Evolutionary conservation across 257 asterid species (phyloP).

Genomic region (Anisodus tanguticus): DNA sequence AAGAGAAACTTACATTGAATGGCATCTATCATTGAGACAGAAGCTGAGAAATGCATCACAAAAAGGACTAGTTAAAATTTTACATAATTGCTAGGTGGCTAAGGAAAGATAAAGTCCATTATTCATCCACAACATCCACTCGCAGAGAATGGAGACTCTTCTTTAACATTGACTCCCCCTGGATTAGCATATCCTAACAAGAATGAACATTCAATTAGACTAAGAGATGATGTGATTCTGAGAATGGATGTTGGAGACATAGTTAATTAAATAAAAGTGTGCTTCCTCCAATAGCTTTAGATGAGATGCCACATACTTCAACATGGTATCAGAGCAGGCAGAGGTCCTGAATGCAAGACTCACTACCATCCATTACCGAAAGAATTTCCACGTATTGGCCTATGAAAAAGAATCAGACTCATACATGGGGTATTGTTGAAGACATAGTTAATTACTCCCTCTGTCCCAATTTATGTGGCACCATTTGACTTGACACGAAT

Average conservation of each 20-base stretch:
- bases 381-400: no score
- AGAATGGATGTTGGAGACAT: slow-evolving; percentile 1
- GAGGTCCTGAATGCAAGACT: no score
- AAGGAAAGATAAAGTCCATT: slow-evolving; percentile 14
- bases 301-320: slow-evolving; percentile 13
- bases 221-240: not conserved
- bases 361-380: no score
- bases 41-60: slow-evolving; percentile 9
- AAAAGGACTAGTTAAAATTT: slow-evolving; percentile 14
- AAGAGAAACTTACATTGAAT: slow-evolving; percentile 15
- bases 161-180: slow-evolving; percentile 65
- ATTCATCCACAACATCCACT: slow-evolving; percentile 35
- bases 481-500: no score
- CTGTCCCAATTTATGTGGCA: no score
- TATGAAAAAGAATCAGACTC: no score
- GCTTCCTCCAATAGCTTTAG: slow-evolving; percentile 6
- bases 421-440: no score
- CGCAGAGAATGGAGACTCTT: slow-evolving; percentile 59
- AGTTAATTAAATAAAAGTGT: not conserved
- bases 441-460: no score
- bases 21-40: not conserved
- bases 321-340: no score
- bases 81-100: slow-evolving; percentile 22
- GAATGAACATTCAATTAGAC: slow-evolving; percentile 23
- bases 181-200: slow-evolving; percentile 55